These are phyloP conservation scores for Suillus cothurnatus DNA, from an alignment of 768 basidiomycete genomes.

Conservation along the genomic window DNA sequence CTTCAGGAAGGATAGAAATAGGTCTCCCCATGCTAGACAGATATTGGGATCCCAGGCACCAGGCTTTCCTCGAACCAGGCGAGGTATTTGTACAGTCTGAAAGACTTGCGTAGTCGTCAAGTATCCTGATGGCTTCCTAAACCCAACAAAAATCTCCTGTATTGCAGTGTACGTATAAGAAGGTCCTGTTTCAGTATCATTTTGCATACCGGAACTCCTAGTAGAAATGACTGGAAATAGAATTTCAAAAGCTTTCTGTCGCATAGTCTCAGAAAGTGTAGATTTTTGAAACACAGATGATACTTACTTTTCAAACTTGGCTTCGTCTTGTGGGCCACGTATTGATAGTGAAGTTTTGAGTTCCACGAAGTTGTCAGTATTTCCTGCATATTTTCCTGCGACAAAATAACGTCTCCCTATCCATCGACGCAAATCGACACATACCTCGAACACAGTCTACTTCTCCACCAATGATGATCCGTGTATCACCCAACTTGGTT, in stretches of 20 bases:
- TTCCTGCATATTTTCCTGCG: conserved; percentile 62
- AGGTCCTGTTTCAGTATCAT: neutral
- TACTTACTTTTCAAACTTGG: conserved; percentile 77
- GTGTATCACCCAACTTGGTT: conserved; percentile 72
- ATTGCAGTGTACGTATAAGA: conserved; percentile 9
- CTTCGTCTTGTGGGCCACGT: conserved; percentile 61
- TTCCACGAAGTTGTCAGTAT: conserved; percentile 75
- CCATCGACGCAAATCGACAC: conserved; percentile 11
- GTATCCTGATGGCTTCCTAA: conserved; percentile 77
- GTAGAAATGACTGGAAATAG: conserved; percentile 88
- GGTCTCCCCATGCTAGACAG: conserved; percentile 75
- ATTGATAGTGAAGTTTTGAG: conserved; percentile 84
- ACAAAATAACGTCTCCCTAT: neutral
- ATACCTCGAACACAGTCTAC: conserved; percentile 86
- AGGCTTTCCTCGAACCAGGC: conserved; percentile 72
- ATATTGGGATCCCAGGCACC: conserved; percentile 76
- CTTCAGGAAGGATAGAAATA: conserved; percentile 59
- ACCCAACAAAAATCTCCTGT: conserved; percentile 86
- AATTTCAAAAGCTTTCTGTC: conserved; percentile 87
- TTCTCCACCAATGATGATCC: conserved; percentile 84
- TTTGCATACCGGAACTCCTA: conserved; percentile 80
- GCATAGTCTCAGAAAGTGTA: conserved; percentile 10
- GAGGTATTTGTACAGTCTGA: conserved; percentile 78
- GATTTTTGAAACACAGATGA: neutral
- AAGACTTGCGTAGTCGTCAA: conserved; percentile 69